Conservation (phyloP, 352 stramenopile genomes). For the Pythium plurisporium region DNA sequence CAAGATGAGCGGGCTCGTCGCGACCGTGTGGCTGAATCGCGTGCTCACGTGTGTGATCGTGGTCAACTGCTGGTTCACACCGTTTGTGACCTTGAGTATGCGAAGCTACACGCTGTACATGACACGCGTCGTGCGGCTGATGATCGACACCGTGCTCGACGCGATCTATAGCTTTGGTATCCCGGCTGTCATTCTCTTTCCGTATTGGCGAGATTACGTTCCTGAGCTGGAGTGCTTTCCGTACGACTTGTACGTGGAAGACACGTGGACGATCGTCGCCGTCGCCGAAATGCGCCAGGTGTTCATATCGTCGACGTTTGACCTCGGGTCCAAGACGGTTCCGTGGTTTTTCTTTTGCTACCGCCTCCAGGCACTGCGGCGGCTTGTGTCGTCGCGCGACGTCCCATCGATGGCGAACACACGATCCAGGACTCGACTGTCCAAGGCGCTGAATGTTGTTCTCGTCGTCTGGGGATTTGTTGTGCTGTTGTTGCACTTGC, state of each 20-base stretch:
- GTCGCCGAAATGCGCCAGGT: slow-evolving; percentile 6
- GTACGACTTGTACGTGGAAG: background rate
- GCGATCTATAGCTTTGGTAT: slow-evolving; percentile 3
- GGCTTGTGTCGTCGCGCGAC: background rate
- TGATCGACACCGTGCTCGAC: background rate
- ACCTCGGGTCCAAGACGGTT: slow-evolving; percentile 11
- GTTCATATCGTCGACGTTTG: slow-evolving; percentile 14
- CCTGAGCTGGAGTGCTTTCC: background rate
- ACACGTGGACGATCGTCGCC: slow-evolving; percentile 1
- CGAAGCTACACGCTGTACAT: no score
- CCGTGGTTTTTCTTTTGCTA: slow-evolving; percentile 13
- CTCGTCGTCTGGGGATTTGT: slow-evolving; percentile 7
- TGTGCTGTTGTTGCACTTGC: slow-evolving; percentile 8
- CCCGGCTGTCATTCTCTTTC: slow-evolving; percentile 8
- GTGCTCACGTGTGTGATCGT: slow-evolving; percentile 3
- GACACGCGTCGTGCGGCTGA: no score
- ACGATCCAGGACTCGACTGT: background rate
- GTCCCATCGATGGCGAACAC: no score
- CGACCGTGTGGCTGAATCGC: slow-evolving; percentile 15
- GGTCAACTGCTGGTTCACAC: no score
- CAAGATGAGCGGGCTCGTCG: slow-evolving; percentile 8
- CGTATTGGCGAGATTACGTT: slow-evolving; percentile 10
- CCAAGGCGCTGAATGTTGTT: background rate
- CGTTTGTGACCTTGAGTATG: no score
- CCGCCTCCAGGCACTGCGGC: background rate